Evolutionary conservation across 1,284 basidiomycete species (phyloP).

Genomic region (Trametes polyzona): DNA sequence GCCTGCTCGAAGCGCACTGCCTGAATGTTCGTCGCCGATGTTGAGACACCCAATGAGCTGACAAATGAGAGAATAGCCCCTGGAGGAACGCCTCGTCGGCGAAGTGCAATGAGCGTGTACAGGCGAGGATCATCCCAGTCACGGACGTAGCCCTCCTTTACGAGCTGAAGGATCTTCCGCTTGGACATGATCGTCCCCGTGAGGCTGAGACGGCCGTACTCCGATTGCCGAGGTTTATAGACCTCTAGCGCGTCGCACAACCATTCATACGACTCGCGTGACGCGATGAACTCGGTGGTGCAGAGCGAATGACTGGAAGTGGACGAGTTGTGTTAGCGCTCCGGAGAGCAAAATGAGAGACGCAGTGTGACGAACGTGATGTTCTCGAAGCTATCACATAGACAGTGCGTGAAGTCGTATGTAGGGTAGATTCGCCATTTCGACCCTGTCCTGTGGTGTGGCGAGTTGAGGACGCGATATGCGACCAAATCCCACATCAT

Average conservation of each 20-base stretch:
- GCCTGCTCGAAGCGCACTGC: slow-evolving; percentile 89
- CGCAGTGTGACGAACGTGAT: slow-evolving; percentile 75
- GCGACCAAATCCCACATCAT: slow-evolving; percentile 99
- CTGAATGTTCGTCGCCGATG: slow-evolving; percentile 84
- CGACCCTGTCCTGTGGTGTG: slow-evolving; percentile 92
- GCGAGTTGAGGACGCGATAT: slow-evolving; percentile 89
- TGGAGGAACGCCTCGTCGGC: slow-evolving; percentile 94
- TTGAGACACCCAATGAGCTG: slow-evolving; percentile 91
- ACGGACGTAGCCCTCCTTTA: slow-evolving; percentile 82
- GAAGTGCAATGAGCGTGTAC: slow-evolving; percentile 95
- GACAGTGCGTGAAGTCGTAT: slow-evolving; percentile 99
- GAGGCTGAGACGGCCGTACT: slow-evolving; percentile 93
- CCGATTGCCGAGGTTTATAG: slow-evolving; percentile 98
- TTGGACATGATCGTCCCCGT: slow-evolving; percentile 98
- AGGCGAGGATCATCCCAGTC: slow-evolving; percentile 99
- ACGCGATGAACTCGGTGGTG: slow-evolving; percentile 96
- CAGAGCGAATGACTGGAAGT: slow-evolving; percentile 89
- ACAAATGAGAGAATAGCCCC: slow-evolving; percentile 95
- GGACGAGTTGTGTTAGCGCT: not conserved
- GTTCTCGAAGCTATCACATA: slow-evolving; percentile 99
- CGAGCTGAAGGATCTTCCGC: slow-evolving; percentile 92
- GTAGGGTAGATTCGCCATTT: slow-evolving; percentile 97
- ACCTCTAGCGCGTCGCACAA: slow-evolving; percentile 95
- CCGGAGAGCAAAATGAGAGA: not conserved
- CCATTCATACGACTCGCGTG: slow-evolving; percentile 99